Percentiles rank a stretch among this genome's conserved stretches.
These are phyloP conservation scores for Picea glauca DNA, from an alignment of 75 land plant genomes.

Conservation along the genomic window DNA sequence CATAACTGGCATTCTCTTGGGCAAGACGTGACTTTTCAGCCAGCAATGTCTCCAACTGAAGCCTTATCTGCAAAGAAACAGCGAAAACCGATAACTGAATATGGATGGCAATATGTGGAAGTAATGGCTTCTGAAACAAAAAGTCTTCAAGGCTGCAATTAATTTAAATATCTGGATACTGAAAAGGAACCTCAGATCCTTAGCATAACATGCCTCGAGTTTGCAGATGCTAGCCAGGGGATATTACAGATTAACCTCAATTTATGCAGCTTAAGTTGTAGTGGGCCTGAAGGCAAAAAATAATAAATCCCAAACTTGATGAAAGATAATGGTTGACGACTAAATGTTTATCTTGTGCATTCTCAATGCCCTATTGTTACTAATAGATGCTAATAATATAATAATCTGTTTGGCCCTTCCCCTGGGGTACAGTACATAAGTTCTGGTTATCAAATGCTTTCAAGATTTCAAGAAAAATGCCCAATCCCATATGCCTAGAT, in stretches of 20 bases:
- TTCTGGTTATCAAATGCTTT: not conserved
- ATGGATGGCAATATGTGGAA: not conserved
- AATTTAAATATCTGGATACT: no score
- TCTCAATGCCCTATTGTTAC: not conserved
- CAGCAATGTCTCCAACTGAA: slow-evolving; percentile 83
- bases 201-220: not conserved
- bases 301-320: no score
- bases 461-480: not conserved
- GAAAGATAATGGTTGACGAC: no score
- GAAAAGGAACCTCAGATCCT: not conserved
- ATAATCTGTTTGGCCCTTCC: no score
- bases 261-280: no score
- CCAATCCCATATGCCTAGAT: not conserved
- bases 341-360: not conserved
- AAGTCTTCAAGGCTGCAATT: no score
- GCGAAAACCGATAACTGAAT: not conserved
- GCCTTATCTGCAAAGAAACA: slow-evolving; percentile 50
- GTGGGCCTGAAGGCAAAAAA: no score
- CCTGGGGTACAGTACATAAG: not conserved
- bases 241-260: no score
- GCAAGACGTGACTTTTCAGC: slow-evolving; percentile 86
- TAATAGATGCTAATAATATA: no score
- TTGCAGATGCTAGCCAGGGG: no score
- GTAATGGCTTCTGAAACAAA: not conserved
- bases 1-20: slow-evolving; percentile 73